Conservation (phyloP, 2,329 filamentous ascomycete genomes). For the Falciphora oryzae region DNA sequence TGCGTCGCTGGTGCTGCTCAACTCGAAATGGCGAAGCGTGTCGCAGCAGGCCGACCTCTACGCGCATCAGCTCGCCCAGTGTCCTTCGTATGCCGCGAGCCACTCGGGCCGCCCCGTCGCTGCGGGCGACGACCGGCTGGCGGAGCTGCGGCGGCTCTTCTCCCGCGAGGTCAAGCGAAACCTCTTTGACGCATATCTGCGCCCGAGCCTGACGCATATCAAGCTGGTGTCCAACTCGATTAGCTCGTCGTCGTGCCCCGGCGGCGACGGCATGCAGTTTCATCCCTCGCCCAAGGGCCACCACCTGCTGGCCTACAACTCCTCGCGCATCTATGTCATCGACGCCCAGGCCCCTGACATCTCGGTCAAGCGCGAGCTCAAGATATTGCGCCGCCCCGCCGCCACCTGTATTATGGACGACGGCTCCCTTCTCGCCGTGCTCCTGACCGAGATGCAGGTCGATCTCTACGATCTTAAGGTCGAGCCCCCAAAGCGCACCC, state of each 20-base stretch:
- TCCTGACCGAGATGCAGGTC: constrained; percentile 77
- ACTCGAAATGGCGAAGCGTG: constrained; percentile 58
- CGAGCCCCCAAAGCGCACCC: constrained; percentile 62
- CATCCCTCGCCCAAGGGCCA: constrained; percentile 70
- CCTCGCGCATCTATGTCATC: constrained; percentile 75
- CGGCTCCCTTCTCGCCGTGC: constrained; percentile 67
- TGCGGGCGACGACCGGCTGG: constrained; percentile 46
- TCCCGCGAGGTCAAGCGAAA: constrained; percentile 67
- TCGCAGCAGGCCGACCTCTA: constrained; percentile 61
- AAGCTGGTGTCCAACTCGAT: constrained; percentile 79
- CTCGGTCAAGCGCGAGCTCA: constrained; percentile 68
- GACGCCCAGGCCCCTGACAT: constrained; percentile 57
- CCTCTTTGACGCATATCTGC: constrained; percentile 69
- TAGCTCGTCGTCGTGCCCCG: constrained; percentile 76
- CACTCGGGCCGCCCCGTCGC: constrained; percentile 31
- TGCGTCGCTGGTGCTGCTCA: constrained; percentile 60
- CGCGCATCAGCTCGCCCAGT: constrained; percentile 54
- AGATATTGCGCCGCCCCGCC: constrained; percentile 68
- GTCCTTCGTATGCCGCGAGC: constrained; percentile 51
- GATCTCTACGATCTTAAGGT: constrained; percentile 72
- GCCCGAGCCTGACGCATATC: constrained; percentile 64
- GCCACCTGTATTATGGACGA: constrained; percentile 76
- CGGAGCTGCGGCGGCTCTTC: constrained; percentile 59
- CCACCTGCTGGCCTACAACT: constrained; percentile 75
- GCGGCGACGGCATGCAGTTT: constrained; percentile 82